Evolutionary conservation across 106 monocot species (phyloP).

Genomic region (Dendrobium catenatum): DNA sequence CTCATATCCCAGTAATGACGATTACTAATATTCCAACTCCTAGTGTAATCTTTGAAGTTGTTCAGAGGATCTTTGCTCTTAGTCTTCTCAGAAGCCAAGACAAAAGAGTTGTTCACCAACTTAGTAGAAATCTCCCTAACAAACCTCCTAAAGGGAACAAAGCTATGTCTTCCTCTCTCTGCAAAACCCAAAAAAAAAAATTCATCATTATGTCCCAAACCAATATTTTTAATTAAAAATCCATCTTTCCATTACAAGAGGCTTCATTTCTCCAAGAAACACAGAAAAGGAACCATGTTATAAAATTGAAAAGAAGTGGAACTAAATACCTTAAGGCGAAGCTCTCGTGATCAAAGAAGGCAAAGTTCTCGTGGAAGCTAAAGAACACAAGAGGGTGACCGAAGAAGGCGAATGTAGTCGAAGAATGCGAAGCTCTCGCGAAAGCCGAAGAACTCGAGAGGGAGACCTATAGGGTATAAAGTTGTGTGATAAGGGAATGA

Average conservation of each 20-base stretch:
- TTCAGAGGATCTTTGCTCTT: conserved; percentile 61
- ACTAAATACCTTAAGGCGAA: no score
- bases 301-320: neutral
- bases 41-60: conserved; percentile 44
- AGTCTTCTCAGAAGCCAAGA: conserved; percentile 60
- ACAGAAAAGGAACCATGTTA: neutral
- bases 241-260: neutral
- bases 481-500: no score
- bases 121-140: conserved; percentile 7
- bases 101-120: conserved; percentile 32
- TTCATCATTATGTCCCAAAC: neutral
- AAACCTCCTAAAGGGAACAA: conserved; percentile 30
- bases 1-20: conserved; percentile 86
- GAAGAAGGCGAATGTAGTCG: no score
- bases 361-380: no score
- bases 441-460: no score
- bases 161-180: conserved; percentile 5
- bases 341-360: no score
- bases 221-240: neutral
- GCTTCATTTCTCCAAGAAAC: neutral
- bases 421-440: no score
- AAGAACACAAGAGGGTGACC: no score
- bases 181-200: neutral
- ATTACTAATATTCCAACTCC: conserved; percentile 93
- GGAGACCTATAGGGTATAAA: no score